phyloP scores from a whole-genome alignment of 108 stramenopile genomes.

The Nitzschia sp. region DNA sequence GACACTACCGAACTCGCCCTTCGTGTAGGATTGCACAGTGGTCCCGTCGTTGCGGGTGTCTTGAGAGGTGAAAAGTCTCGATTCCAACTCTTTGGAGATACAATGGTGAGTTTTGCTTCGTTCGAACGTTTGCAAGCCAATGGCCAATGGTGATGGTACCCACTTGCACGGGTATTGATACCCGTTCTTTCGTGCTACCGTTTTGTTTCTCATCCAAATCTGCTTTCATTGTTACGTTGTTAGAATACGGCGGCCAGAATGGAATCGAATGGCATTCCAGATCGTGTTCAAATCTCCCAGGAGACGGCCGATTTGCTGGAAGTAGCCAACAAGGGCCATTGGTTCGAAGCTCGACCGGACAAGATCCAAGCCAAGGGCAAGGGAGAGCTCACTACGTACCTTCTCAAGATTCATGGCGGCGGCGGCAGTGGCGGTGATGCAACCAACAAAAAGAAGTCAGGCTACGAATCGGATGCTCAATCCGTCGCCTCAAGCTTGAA shows the following conservation, averaged over 20 bases:
- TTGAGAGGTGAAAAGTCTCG: slow-evolving; percentile 2
- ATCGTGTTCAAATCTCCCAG: slow-evolving; percentile 17
- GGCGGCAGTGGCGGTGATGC: background rate
- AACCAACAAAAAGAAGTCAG: too few species aligned
- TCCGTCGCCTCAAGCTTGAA: slow-evolving; percentile 2
- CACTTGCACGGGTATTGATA: too few species aligned
- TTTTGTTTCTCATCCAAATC: too few species aligned
- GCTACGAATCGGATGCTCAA: background rate
- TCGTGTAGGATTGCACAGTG: background rate
- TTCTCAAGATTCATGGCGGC: background rate
- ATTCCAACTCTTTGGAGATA: slow-evolving; percentile 5
- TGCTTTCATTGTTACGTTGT: too few species aligned
- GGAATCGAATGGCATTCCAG: slow-evolving; percentile 25
- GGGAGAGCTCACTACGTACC: slow-evolving; percentile 11
- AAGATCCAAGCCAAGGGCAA: slow-evolving; percentile 36
- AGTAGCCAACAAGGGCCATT: slow-evolving; percentile 15
- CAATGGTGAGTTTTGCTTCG: too few species aligned
- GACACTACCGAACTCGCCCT: slow-evolving; percentile 18
- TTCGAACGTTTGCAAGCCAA: too few species aligned
- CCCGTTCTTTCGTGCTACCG: too few species aligned
- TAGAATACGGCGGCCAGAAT: slow-evolving; percentile 7
- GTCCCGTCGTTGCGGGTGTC: slow-evolving; percentile 1
- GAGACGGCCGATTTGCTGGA: slow-evolving; percentile 29
- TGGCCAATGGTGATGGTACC: too few species aligned
- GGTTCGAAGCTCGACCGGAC: slow-evolving; percentile 21